phyloP scores from a whole-genome alignment of 257 asterid species.

The Parsonsia alboflavescens region DNA sequence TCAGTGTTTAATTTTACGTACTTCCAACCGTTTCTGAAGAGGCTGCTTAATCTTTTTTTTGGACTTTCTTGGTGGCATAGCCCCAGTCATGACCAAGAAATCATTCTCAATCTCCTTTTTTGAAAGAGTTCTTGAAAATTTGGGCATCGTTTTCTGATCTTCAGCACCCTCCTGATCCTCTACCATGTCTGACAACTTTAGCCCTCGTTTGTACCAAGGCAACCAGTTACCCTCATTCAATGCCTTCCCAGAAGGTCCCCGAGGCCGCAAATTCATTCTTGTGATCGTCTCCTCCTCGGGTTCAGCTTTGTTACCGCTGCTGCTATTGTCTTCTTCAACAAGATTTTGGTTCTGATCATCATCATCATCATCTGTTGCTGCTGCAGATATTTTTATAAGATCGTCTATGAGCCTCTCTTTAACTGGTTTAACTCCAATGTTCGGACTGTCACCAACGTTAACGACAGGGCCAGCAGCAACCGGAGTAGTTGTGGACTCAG shows the following conservation, averaged over 20 bases:
- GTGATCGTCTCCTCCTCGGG: constrained; percentile 11
- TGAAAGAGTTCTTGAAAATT: constrained; percentile 5
- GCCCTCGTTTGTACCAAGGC: neutral
- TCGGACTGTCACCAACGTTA: too few relatives aligned
- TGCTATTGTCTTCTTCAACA: too few relatives aligned
- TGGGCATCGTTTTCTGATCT: neutral
- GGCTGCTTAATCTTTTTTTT: neutral
- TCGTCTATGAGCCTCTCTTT: too few relatives aligned
- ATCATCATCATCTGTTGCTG: too few relatives aligned
- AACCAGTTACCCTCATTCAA: neutral
- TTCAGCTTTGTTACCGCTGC: neutral
- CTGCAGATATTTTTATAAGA: too few relatives aligned
- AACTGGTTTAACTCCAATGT: too few relatives aligned
- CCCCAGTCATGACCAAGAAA: constrained; percentile 21
- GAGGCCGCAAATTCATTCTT: constrained; percentile 12
- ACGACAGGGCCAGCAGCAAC: too few relatives aligned
- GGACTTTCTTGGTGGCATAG: constrained; percentile 13
- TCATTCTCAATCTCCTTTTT: constrained; percentile 21
- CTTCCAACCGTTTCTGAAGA: constrained; percentile 14
- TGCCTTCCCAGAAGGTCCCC: neutral
- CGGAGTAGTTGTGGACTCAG: too few relatives aligned
- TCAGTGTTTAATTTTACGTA: neutral
- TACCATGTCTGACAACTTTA: neutral
- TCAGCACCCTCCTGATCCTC: neutral
- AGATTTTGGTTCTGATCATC: too few relatives aligned